Conservation (phyloP, 345 rosid genomes). For the Leavenworthia alabamica region DNA sequence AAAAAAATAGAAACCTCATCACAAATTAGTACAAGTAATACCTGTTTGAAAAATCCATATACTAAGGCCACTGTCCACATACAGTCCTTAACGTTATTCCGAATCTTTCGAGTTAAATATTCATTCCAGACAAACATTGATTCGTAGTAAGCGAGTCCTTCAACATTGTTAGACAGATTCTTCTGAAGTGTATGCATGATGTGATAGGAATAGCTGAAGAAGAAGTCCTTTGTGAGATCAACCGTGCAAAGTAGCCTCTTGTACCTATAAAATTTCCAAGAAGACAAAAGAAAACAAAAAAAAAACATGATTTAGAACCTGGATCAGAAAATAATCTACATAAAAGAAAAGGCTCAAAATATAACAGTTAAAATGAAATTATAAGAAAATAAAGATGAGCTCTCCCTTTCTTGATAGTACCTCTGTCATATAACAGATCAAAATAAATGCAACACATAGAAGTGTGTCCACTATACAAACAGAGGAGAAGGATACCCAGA, state of each 20-base stretch:
- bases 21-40: slow-evolving; percentile 25
- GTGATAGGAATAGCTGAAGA: slow-evolving; percentile 91
- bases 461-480: slow-evolving; percentile 56
- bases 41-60: slow-evolving; percentile 96
- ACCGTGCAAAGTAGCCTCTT: slow-evolving; percentile 90
- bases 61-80: slow-evolving; percentile 92
- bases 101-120: slow-evolving; percentile 70
- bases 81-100: slow-evolving; percentile 53
- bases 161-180: slow-evolving; percentile 45
- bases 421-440: slow-evolving; percentile 51
- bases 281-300: slow-evolving; percentile 25
- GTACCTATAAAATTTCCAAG: slow-evolving; percentile 56
- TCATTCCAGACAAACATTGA: slow-evolving; percentile 96
- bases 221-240: slow-evolving; percentile 95
- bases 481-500: slow-evolving; percentile 45
- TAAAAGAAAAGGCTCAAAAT: not conserved
- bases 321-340: slow-evolving; percentile 11
- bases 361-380: slow-evolving; percentile 20
- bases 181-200: slow-evolving; percentile 82
- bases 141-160: slow-evolving; percentile 51
- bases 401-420: slow-evolving; percentile 59
- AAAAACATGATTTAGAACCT: slow-evolving; percentile 33
- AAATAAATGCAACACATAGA: slow-evolving; percentile 53
- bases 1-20: not conserved
- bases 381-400: slow-evolving; percentile 24